Base-by-base conservation (phyloP, 192 early-diverging fungal species). In the Paraglomus brasilianum region DNA sequence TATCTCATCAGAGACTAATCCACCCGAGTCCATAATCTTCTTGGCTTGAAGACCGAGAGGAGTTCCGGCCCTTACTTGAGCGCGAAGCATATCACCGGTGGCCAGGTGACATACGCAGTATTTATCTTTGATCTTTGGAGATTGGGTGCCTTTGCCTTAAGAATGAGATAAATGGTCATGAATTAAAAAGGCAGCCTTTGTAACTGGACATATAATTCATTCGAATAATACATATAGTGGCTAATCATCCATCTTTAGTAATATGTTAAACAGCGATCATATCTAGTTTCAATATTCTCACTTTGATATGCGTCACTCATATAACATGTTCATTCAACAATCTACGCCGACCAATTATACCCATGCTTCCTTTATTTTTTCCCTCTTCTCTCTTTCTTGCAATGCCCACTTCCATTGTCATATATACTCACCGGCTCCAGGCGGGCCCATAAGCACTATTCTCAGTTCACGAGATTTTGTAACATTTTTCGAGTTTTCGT, bases 21-120 rank as follows among this genome's bases (percentile, higher is more conserved):
- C 95, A 66, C 97, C 97, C 19, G 91, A 89, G 73, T 99, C 97
- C 97, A 99, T 99, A 78, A 99, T 87, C 86, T 95, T 95, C 87
- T 99, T 99, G 72, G 97, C 97, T 77, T 94, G 86, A 77, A 93
- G 81, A 65, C 96, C 96, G 70, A 97, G 87, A 75, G 88, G 88
- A 57, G 95, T 93, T 73, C 95, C 95, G 70, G 90, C 88, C 5
- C 89, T 72, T 62, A 99, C 95, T 63, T 95, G 96, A 36, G 95
- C 96, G 62, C 97, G 89, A 58, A 99, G 87, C 97, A 99, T 99
- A 78, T 99, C 97, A 74, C 95, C 95, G 39, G 97, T 99, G 30
- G 97, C 95, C 78, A 99, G 87, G 82, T 99, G 97, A 83, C 97
- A 99, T 50, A 93, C 86, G 76, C 93, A 94, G 86, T 87, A 98